phyloP scores from a whole-genome alignment of 495 filamentous ascomycete genomes.

The Ramalina peruviana region DNA sequence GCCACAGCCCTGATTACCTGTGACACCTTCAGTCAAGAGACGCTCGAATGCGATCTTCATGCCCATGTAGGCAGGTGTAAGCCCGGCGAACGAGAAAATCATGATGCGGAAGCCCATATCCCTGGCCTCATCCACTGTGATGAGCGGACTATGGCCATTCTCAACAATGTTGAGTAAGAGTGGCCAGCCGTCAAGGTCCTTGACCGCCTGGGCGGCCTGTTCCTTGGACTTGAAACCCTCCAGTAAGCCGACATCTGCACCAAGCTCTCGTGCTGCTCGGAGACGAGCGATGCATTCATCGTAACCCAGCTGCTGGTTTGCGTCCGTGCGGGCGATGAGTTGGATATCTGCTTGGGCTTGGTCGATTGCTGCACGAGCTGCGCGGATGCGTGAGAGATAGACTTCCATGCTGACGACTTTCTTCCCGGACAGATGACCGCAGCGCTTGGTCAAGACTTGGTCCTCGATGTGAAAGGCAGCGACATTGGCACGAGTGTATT shows the following conservation, averaged over 20 bases:
- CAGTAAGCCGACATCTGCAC: conserved; percentile 52
- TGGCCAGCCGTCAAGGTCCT: conserved; percentile 43
- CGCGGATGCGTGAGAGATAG: conserved; percentile 43
- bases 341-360: conserved; percentile 43
- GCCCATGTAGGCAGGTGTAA: conserved; percentile 38
- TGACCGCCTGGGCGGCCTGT: conserved; percentile 34
- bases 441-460: conserved; percentile 52
- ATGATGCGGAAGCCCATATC: conserved; percentile 51
- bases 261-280: conserved; percentile 38
- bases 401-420: conserved; percentile 38
- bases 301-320: conserved; percentile 47
- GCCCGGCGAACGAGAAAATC: conserved; percentile 41
- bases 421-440: conserved; percentile 49
- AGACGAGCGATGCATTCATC: conserved; percentile 44
- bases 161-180: conserved; percentile 52
- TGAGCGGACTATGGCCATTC: conserved; percentile 42
- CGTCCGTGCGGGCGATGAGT: conserved; percentile 56
- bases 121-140: conserved; percentile 40
- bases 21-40: conserved; percentile 35
- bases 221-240: conserved; percentile 47
- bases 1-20: conserved; percentile 29
- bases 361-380: conserved; percentile 34
- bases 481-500: conserved; percentile 54
- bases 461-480: conserved; percentile 63
- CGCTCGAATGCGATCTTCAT: conserved; percentile 31